phyloP scores from a whole-genome alignment of 1,139 yeast genomes.

The Nadsonia starkeyi-henricii region DNA sequence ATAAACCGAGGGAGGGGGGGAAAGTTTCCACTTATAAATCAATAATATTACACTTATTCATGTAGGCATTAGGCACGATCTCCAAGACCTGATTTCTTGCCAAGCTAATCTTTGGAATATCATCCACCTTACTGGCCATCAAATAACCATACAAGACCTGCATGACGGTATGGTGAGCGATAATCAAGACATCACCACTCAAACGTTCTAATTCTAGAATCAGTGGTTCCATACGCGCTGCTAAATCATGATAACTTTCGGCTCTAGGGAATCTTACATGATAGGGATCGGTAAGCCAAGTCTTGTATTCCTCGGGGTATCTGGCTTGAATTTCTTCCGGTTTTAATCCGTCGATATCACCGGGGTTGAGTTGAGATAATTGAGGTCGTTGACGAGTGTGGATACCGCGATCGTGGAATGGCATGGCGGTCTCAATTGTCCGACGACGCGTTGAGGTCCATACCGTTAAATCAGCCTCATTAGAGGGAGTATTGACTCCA shows the following conservation, averaged over 20 bases:
- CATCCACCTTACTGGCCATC: constrained; percentile 81
- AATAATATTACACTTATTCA: constrained; percentile 30
- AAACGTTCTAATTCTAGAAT: constrained; percentile 86
- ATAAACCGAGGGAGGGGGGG: neutral
- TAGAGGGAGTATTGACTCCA: constrained; percentile 4
- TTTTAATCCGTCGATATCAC: constrained; percentile 61
- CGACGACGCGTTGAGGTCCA: constrained; percentile 90
- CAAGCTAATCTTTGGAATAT: constrained; percentile 67
- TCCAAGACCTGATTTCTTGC: constrained; percentile 76
- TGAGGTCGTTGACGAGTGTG: constrained; percentile 64
- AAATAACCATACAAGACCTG: constrained; percentile 84
- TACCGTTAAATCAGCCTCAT: constrained; percentile 30
- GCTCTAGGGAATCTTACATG: constrained; percentile 87
- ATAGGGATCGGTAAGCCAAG: constrained; percentile 65
- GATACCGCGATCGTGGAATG: constrained; percentile 46
- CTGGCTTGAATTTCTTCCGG: constrained; percentile 42
- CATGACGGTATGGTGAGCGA: constrained; percentile 86
- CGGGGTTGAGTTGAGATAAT: constrained; percentile 79
- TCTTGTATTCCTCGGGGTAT: constrained; percentile 59
- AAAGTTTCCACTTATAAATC: neutral
- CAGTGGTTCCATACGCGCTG: constrained; percentile 85
- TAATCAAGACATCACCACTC: constrained; percentile 73
- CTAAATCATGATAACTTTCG: constrained; percentile 91
- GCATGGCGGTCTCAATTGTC: constrained; percentile 66
- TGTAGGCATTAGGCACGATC: constrained; percentile 76